Conservation (phyloP, 768 basidiomycete genomes). For the Leccinum longicurvipes region DNA sequence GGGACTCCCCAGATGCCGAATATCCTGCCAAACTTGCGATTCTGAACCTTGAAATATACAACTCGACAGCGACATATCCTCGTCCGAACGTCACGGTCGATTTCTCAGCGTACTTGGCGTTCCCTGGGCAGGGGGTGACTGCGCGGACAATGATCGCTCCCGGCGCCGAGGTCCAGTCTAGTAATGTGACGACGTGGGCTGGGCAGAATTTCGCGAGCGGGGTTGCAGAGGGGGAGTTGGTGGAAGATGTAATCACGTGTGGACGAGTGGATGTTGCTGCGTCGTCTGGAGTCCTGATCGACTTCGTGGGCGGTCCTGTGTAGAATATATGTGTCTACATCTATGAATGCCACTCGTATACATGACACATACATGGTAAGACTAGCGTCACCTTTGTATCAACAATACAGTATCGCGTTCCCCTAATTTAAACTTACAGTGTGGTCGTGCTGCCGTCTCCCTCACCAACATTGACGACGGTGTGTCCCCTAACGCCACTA, state of each 20-base stretch:
- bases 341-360: not conserved
- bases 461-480: too few relatives aligned
- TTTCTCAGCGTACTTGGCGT: constrained; percentile 40
- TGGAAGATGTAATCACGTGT: constrained; percentile 38
- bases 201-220: constrained; percentile 45
- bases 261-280: constrained; percentile 35
- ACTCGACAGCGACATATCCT: constrained; percentile 40
- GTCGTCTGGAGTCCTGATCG: constrained; percentile 38
- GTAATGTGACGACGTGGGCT: constrained; percentile 47
- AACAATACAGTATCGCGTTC: not conserved
- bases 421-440: too few relatives aligned
- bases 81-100: constrained; percentile 44
- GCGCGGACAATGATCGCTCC: constrained; percentile 44
- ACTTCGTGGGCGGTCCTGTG: not conserved
- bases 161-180: constrained; percentile 44
- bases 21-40: constrained; percentile 48
- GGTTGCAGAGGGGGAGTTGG: constrained; percentile 35
- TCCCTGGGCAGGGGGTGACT: constrained; percentile 27
- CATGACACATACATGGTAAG: too few relatives aligned
- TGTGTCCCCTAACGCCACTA: too few relatives aligned
- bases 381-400: not conserved
- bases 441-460: too few relatives aligned
- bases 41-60: constrained; percentile 50
- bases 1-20: constrained; percentile 33
- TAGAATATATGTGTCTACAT: not conserved